Conservation (phyloP, 768 basidiomycete species). For the Termitomyces sp. region DNA sequence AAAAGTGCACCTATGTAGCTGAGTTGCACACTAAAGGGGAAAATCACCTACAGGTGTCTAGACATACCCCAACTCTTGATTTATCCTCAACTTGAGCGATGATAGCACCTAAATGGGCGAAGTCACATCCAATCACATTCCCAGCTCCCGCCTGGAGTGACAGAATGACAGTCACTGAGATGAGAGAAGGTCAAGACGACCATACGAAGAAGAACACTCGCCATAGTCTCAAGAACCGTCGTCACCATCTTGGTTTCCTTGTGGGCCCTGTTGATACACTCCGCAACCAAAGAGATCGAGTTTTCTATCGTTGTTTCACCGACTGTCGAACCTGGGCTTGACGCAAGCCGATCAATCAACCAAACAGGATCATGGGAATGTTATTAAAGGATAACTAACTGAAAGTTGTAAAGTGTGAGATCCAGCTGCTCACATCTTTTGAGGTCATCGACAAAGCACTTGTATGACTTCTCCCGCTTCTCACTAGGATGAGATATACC, state of each 20-base stretch:
- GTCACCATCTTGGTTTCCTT: constrained; percentile 51
- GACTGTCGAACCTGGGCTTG: constrained; percentile 79
- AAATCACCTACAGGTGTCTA: constrained; percentile 69
- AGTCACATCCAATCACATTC: constrained; percentile 73
- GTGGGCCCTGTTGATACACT: constrained; percentile 74
- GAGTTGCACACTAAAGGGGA: constrained; percentile 1
- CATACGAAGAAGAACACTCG: constrained; percentile 16
- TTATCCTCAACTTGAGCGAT: constrained; percentile 73
- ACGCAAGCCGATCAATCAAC: not conserved
- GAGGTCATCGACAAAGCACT: constrained; percentile 83
- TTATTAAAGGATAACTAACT: constrained; percentile 46
- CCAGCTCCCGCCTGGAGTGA: constrained; percentile 65
- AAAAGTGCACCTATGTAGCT: not conserved
- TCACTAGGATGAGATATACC: constrained; percentile 30
- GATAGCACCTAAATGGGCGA: constrained; percentile 64
- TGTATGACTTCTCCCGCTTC: constrained; percentile 69
- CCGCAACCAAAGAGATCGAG: constrained; percentile 63
- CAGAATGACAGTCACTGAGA: not conserved
- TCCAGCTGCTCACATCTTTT: constrained; percentile 75
- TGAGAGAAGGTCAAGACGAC: not conserved
- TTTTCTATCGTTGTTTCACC: constrained; percentile 59
- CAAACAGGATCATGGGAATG: not conserved
- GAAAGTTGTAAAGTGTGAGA: constrained; percentile 77
- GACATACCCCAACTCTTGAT: constrained; percentile 71
- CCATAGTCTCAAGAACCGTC: constrained; percentile 85